phyloP scores from a whole-genome alignment of 2,329 filamentous ascomycete species.

The Iodosphaeria phyllophila region DNA sequence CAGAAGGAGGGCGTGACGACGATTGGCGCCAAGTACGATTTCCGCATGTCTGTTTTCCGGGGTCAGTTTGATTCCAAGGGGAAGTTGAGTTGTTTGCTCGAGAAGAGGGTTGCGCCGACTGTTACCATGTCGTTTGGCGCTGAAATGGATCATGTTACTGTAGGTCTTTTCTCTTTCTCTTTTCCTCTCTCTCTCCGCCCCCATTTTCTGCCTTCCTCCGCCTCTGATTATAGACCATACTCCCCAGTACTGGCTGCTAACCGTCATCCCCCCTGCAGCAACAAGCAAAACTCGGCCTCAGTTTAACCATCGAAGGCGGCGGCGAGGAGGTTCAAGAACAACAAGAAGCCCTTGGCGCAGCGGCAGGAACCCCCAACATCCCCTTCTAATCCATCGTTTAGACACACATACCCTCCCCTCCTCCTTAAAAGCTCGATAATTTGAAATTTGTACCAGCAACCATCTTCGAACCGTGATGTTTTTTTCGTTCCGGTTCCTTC shows the following conservation, averaged over 20 bases:
- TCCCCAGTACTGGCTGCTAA: conserved; percentile 12
- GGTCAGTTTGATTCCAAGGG: conserved; percentile 92
- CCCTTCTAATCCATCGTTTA: too few species aligned
- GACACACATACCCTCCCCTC: conserved; percentile 8
- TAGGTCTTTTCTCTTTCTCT: conserved; percentile 27
- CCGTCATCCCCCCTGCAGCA: conserved; percentile 43
- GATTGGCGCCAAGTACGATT: conserved; percentile 94
- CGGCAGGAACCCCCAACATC: conserved; percentile 38
- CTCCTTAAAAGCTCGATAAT: too few species aligned
- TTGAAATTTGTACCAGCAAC: too few species aligned
- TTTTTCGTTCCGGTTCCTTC: too few species aligned
- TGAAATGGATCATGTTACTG: conserved; percentile 90
- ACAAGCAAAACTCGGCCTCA: conserved; percentile 85
- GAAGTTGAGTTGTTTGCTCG: conserved; percentile 78
- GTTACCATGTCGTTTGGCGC: conserved; percentile 90
- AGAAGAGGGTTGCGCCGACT: conserved; percentile 88
- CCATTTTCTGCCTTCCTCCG: conserved; percentile 3
- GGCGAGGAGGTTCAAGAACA: conserved; percentile 77
- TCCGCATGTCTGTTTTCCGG: conserved; percentile 85
- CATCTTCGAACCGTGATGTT: too few species aligned
- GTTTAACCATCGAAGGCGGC: conserved; percentile 76
- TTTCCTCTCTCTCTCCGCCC: neutral
- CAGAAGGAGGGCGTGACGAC: conserved; percentile 81
- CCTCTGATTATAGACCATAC: neutral
- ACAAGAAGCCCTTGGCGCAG: conserved; percentile 42